A percentile compares a stretch with the other conserved stretches of the same genome.
These are phyloP conservation scores for Ogataea paraovalis DNA, from an alignment of 805 yeast species.

Conservation along the genomic window DNA sequence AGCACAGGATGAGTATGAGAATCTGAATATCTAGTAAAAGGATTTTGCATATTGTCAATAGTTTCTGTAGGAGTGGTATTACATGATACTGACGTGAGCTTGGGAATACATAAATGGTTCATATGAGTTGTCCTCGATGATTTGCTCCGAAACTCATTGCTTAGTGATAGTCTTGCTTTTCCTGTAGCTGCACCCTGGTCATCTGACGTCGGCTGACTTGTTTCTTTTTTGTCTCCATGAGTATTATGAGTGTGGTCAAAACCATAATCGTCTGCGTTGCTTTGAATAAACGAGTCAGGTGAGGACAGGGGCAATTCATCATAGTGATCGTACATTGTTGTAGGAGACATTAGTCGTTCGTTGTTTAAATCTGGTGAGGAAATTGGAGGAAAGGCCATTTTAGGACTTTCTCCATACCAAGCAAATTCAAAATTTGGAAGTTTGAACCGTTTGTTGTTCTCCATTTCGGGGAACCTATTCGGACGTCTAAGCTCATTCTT, in stretches of 20 bases:
- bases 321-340: not conserved
- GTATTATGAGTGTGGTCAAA: not conserved
- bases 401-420: not conserved
- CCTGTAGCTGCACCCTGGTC: not conserved
- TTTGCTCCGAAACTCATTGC: not conserved
- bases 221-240: not conserved
- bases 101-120: not conserved
- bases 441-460: conserved; percentile 8
- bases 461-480: conserved; percentile 4
- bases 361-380: not conserved
- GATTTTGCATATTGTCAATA: not conserved
- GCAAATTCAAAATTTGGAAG: conserved; percentile 6
- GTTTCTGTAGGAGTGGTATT: not conserved
- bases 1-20: not conserved
- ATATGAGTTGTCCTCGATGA: not conserved
- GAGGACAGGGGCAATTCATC: not conserved
- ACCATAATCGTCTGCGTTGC: not conserved
- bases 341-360: not conserved
- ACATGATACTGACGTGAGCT: not conserved
- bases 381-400: not conserved
- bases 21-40: conserved; percentile 1
- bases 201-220: not conserved
- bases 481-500: not conserved
- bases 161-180: not conserved
- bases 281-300: not conserved